These are phyloP conservation scores for Cicer judaicum DNA, from an alignment of 306 rosid genomes.

Conservation along the genomic window DNA sequence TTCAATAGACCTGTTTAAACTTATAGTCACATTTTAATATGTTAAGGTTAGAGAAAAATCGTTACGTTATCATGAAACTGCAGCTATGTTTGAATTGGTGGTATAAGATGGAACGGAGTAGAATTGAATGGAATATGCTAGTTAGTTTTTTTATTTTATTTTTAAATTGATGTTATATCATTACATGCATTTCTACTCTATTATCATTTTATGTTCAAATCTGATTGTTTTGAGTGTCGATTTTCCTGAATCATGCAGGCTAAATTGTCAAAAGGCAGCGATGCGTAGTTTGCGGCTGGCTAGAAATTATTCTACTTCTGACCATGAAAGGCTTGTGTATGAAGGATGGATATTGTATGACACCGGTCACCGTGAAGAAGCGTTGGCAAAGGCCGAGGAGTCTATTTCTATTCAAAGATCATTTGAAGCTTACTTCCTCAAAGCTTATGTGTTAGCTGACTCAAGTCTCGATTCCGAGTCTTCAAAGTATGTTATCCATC, in stretches of 20 bases:
- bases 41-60: constrained; percentile 21
- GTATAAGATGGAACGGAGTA: too few relatives aligned
- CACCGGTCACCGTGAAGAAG: constrained; percentile 92
- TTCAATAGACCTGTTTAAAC: constrained; percentile 16
- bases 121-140: too few relatives aligned
- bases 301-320: constrained; percentile 73
- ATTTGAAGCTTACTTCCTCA: constrained; percentile 92
- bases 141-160: not conserved
- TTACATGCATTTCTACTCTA: too few relatives aligned
- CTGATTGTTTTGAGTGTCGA: constrained; percentile 17
- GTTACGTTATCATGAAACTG: not conserved
- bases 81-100: not conserved
- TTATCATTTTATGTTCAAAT: not conserved
- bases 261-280: constrained; percentile 90
- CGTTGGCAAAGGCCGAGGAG: constrained; percentile 83
- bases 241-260: constrained; percentile 53
- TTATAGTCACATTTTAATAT: not conserved
- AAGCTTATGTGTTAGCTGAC: constrained; percentile 88
- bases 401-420: constrained; percentile 87
- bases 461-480: constrained; percentile 73
- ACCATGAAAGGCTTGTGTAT: constrained; percentile 82
- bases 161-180: too few relatives aligned
- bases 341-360: constrained; percentile 97
- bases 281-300: constrained; percentile 86
- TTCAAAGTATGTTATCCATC: constrained; percentile 67